Evolutionary conservation across 257 asterid genomes (phyloP).

Genomic region (Asclepias syriaca): DNA sequence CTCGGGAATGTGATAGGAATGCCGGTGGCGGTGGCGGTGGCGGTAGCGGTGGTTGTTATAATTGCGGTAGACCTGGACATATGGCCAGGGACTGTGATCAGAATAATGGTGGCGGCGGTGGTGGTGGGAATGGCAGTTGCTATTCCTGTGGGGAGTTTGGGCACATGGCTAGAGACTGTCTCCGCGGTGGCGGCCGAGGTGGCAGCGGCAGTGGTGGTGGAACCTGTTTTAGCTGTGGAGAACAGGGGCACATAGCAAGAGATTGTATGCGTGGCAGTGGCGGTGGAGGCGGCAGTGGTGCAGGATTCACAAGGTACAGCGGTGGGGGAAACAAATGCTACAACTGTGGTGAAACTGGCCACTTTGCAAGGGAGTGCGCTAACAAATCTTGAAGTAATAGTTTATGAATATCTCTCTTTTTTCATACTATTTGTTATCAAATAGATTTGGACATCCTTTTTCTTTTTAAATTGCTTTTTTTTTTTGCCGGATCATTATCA

Average conservation of each 20-base stretch:
- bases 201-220: conserved; percentile 28
- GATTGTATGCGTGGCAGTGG: conserved; percentile 49
- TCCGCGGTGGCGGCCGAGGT: conserved; percentile 18
- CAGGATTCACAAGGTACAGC: conserved; percentile 39
- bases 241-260: conserved; percentile 60
- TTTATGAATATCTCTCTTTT: conserved; percentile 5
- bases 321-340: conserved; percentile 38
- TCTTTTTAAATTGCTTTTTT: background rate
- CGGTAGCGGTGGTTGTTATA: conserved; percentile 12
- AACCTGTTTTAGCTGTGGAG: conserved; percentile 56
- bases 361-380: conserved; percentile 71
- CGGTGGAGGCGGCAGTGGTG: conserved; percentile 31
- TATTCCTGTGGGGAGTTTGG: conserved; percentile 60
- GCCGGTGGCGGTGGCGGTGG: conserved; percentile 13
- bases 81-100: conserved; percentile 14
- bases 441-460: conserved; percentile 2
- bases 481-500: background rate
- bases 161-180: conserved; percentile 57
- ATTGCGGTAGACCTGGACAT: conserved; percentile 7
- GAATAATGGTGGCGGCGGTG: background rate
- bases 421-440: background rate
- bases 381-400: conserved; percentile 9
- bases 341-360: conserved; percentile 71
- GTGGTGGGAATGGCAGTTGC: conserved; percentile 32
- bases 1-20: conserved; percentile 37